A percentile compares a stretch with the other conserved stretches of the same genome.
Evolutionary conservation across 495 filamentous ascomycete species (phyloP).

Genomic region (Choiromyces venosus): DNA sequence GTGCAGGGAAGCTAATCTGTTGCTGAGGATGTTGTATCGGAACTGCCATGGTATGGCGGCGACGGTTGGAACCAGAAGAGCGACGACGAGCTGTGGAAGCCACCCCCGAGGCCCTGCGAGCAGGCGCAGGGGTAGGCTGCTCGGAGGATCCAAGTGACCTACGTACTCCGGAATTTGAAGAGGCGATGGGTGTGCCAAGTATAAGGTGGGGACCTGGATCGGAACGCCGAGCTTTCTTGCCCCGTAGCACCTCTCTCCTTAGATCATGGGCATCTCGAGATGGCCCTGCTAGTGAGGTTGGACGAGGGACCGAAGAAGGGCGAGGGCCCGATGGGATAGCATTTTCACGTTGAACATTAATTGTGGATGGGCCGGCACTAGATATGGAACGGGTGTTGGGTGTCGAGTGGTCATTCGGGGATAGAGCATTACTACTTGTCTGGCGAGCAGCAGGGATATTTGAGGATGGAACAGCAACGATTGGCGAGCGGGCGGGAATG

Average conservation of each 20-base stretch:
- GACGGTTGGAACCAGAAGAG: slow-evolving; percentile 11
- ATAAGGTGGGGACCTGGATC: slow-evolving; percentile 32
- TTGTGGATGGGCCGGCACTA: background rate
- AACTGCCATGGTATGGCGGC: slow-evolving; percentile 38
- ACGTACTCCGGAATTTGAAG: slow-evolving; percentile 13
- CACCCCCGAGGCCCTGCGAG: background rate
- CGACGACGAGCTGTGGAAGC: slow-evolving; percentile 22
- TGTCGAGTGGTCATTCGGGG: background rate
- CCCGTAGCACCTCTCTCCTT: background rate
- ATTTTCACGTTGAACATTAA: background rate
- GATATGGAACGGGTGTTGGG: background rate
- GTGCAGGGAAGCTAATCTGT: slow-evolving; percentile 15
- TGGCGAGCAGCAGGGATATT: background rate
- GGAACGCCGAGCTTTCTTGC: slow-evolving; percentile 27
- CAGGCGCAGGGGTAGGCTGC: background rate
- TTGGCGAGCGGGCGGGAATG: background rate
- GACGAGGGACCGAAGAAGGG: background rate
- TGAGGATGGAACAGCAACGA: background rate
- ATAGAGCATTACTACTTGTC: background rate
- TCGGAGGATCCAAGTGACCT: slow-evolving; percentile 16
- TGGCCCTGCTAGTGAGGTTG: background rate
- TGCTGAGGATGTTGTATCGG: slow-evolving; percentile 14
- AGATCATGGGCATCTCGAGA: background rate
- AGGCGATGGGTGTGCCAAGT: slow-evolving; percentile 6
- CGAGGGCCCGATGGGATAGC: background rate